A percentile compares a stretch with the other conserved stretches of the same genome.
Evolutionary conservation across 163 green algal genomes (phyloP).

Genomic region (Volvox carteri): DNA sequence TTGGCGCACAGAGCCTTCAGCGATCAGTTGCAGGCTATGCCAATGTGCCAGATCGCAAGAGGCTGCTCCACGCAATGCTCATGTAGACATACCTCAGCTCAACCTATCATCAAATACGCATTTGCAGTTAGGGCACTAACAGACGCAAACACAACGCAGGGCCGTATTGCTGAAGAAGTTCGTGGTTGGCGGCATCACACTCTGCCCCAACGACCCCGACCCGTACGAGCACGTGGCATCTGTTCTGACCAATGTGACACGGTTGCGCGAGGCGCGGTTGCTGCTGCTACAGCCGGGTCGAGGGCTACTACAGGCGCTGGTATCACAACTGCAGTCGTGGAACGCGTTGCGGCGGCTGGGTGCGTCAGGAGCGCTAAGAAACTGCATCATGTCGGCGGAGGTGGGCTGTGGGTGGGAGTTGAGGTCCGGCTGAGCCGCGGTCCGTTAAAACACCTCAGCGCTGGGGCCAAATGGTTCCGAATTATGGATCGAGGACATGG

Average conservation of each 20-base stretch:
- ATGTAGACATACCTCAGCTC: no score
- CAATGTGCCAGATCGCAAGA: no score
- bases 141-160: no score
- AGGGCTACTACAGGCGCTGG: constrained; percentile 75
- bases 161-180: constrained; percentile 81
- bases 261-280: constrained; percentile 61
- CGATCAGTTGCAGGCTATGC: no score
- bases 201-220: constrained; percentile 58
- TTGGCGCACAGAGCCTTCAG: no score
- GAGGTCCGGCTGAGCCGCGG: no score
- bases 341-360: constrained; percentile 70
- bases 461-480: no score
- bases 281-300: constrained; percentile 83
- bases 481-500: no score
- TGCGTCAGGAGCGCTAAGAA: constrained; percentile 77
- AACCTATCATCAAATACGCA: no score
- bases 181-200: constrained; percentile 54
- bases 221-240: constrained; percentile 77
- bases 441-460: no score
- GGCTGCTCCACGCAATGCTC: no score
- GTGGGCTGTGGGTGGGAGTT: constrained; percentile 36
- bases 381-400: constrained; percentile 82
- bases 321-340: constrained; percentile 69
- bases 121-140: no score
- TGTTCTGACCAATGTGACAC: constrained; percentile 82